A percentile compares a stretch with the other conserved stretches of the same genome.
Conservation (phyloP, 2,329 filamentous ascomycete species). For the Zymoseptoria pseudotritici region DNA sequence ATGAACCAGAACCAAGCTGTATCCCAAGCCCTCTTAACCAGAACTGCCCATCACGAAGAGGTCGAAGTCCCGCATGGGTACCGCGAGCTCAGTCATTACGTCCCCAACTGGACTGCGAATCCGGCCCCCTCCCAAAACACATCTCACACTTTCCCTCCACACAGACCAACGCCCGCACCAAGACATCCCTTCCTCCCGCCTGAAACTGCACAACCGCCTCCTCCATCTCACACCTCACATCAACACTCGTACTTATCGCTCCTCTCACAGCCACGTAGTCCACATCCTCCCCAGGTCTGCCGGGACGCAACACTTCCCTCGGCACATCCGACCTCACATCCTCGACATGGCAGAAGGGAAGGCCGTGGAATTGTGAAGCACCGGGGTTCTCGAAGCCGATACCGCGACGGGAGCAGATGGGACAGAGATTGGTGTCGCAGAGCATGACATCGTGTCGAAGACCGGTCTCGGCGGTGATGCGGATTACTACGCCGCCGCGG, state of each 20-base stretch:
- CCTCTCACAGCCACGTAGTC: not conserved
- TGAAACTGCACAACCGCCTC: not conserved
- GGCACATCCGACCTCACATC: not conserved
- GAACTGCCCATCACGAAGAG: too few relatives aligned
- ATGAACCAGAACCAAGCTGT: too few relatives aligned
- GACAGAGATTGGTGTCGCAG: not conserved
- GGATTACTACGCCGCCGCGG: not conserved
- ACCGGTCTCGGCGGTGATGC: not conserved
- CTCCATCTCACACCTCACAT: conserved; percentile 8
- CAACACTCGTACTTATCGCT: not conserved
- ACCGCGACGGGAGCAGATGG: not conserved
- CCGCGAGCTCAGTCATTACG: not conserved
- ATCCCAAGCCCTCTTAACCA: too few relatives aligned
- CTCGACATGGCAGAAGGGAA: not conserved
- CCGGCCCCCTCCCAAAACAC: not conserved
- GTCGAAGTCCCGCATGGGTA: too few relatives aligned
- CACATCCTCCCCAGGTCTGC: conserved; percentile 1
- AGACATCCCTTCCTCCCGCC: not conserved
- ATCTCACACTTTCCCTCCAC: not conserved
- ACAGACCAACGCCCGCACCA: not conserved
- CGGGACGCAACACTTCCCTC: not conserved
- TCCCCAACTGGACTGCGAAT: not conserved
- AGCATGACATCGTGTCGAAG: not conserved
- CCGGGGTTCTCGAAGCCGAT: not conserved
- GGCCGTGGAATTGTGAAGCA: not conserved